phyloP scores from a whole-genome alignment of 2,329 filamentous ascomycete genomes.

The Cercospora zeae-maydis region DNA sequence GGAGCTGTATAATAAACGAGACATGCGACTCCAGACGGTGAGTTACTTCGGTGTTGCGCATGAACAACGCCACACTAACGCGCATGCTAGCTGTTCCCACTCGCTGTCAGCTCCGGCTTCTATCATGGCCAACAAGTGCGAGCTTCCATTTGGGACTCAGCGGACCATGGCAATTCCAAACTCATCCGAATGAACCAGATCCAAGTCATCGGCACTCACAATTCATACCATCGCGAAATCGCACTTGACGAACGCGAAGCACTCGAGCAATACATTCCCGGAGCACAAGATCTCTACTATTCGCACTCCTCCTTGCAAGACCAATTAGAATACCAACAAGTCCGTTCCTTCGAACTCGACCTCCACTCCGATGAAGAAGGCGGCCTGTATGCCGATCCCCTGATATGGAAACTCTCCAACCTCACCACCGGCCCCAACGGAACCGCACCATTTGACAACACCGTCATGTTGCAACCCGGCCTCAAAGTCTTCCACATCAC shows the following conservation, averaged over 20 bases:
- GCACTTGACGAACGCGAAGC: constrained; percentile 41
- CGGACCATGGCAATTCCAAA: constrained; percentile 9
- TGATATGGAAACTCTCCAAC: constrained; percentile 43
- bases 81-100: background rate
- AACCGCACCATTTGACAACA: constrained; percentile 39
- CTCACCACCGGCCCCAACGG: constrained; percentile 37
- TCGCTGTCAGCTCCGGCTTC: constrained; percentile 10
- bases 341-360: constrained; percentile 50
- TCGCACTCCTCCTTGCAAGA: constrained; percentile 46
- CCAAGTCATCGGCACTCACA: constrained; percentile 52
- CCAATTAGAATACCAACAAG: constrained; percentile 46
- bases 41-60: background rate
- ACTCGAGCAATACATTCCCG: constrained; percentile 41
- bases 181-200: constrained; percentile 51
- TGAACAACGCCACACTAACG: background rate
- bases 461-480: constrained; percentile 42
- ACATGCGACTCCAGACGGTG: constrained; percentile 10
- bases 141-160: background rate
- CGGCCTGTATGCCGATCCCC: constrained; percentile 47
- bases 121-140: background rate
- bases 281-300: constrained; percentile 47
- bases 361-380: constrained; percentile 49
- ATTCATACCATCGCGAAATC: constrained; percentile 51
- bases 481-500: constrained; percentile 53
- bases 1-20: constrained; percentile 12